A percentile compares a stretch with the other conserved stretches of the same genome.
Conservation (phyloP, 805 yeast species). For the Gaillardinia entomophila region DNA sequence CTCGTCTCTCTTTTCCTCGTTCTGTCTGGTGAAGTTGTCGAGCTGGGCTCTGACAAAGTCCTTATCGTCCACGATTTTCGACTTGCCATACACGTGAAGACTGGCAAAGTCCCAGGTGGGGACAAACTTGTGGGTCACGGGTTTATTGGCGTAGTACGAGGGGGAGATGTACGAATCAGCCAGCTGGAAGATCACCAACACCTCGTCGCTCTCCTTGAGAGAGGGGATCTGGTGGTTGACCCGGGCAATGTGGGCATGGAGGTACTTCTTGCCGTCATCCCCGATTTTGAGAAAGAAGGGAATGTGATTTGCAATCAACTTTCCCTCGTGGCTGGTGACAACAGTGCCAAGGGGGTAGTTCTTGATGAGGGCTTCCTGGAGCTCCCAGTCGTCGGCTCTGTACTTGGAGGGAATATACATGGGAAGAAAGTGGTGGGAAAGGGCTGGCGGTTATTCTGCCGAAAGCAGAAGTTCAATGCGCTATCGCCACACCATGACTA, state of each 20-base stretch:
- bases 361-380: constrained; percentile 36
- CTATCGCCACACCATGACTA: background rate
- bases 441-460: background rate
- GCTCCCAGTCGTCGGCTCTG: constrained; percentile 26
- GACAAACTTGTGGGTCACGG: constrained; percentile 53
- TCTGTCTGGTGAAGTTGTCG: constrained; percentile 37
- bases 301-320: constrained; percentile 48
- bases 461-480: background rate
- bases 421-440: background rate
- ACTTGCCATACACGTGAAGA: constrained; percentile 51
- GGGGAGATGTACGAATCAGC: constrained; percentile 52
- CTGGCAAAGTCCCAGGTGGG: constrained; percentile 66
- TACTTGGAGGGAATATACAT: constrained; percentile 37
- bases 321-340: constrained; percentile 30
- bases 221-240: constrained; percentile 45
- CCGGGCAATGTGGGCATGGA: constrained; percentile 53
- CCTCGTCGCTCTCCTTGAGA: constrained; percentile 31
- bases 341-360: constrained; percentile 50
- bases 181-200: constrained; percentile 48
- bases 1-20: constrained; percentile 36
- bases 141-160: constrained; percentile 52
- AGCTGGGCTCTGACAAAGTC: constrained; percentile 43
- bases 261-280: constrained; percentile 27
- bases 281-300: constrained; percentile 44
- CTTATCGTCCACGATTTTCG: constrained; percentile 38